These are phyloP conservation scores for Trichoderma sp. DNA, from an alignment of 2,329 filamentous ascomycete species.

Conservation along the genomic window DNA sequence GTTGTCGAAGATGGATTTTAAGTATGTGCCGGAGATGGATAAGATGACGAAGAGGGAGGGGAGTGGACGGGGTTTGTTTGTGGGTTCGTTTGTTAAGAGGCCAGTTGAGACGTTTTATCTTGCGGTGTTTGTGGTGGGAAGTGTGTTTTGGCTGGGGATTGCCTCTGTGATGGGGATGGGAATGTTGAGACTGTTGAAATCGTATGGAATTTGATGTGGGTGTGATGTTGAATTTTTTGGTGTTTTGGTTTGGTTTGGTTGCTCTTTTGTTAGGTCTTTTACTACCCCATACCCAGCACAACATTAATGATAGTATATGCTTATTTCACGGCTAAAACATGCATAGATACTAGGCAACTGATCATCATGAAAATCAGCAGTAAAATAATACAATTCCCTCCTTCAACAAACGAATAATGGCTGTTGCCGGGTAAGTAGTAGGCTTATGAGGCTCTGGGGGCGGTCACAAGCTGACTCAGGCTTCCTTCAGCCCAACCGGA, in stretches of 20 bases:
- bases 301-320: not conserved
- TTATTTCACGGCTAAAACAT: not conserved
- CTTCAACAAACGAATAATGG: not conserved
- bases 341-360: not conserved
- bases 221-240: not conserved
- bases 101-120: conserved; percentile 29
- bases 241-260: not conserved
- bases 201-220: no score
- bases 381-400: not conserved
- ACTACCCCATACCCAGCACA: not conserved
- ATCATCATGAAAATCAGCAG: not conserved
- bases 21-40: conserved; percentile 30
- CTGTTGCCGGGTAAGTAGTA: not conserved
- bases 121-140: conserved; percentile 24
- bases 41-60: conserved; percentile 26
- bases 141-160: not conserved
- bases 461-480: not conserved
- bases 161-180: not conserved
- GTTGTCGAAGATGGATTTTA: conserved; percentile 33
- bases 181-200: not conserved
- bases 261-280: not conserved
- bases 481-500: not conserved
- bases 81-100: conserved; percentile 21
- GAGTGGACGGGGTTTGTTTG: conserved; percentile 19
- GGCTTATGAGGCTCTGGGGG: not conserved